Percentiles rank a stretch among this genome's conserved stretches.
phyloP scores from a whole-genome alignment of 495 filamentous ascomycete species.

The Gamarada debralockiae region DNA sequence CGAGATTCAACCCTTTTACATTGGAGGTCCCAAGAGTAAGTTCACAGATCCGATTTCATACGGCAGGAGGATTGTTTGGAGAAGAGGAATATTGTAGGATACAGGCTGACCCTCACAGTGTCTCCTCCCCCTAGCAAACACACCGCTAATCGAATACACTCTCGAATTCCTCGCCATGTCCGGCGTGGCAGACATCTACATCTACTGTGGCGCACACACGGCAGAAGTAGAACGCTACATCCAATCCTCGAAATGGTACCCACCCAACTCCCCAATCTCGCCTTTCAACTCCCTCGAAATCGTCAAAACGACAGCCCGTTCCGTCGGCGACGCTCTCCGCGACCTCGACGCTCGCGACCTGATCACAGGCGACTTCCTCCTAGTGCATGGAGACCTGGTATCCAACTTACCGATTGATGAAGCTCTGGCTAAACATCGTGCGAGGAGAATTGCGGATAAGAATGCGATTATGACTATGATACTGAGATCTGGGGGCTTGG shows the following conservation, averaged over 20 bases:
- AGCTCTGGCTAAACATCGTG: conserved; percentile 73
- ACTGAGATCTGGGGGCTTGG: conserved; percentile 69
- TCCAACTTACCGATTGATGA: conserved; percentile 80
- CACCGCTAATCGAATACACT: conserved; percentile 94
- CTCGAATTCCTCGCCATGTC: conserved; percentile 94
- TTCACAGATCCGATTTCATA: conserved; percentile 5
- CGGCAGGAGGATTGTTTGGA: not conserved
- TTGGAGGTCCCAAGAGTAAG: conserved; percentile 82
- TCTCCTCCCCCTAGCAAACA: conserved; percentile 89
- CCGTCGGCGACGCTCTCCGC: conserved; percentile 91
- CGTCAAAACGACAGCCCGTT: conserved; percentile 74
- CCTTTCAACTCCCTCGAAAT: conserved; percentile 82
- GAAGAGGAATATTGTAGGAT: not conserved
- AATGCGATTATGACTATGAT: conserved; percentile 99
- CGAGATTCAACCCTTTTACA: conserved; percentile 84
- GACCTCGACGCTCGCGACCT: conserved; percentile 85
- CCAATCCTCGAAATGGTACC: conserved; percentile 34
- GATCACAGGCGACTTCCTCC: conserved; percentile 85
- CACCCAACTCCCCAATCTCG: conserved; percentile 46
- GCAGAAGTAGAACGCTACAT: conserved; percentile 86
- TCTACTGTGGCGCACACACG: conserved; percentile 90
- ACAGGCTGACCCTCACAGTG: conserved; percentile 51
- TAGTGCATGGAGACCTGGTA: conserved; percentile 93
- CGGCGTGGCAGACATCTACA: conserved; percentile 84
- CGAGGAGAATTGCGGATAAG: conserved; percentile 77